These are phyloP conservation scores for Datura wrightii DNA, from an alignment of 257 asterid genomes.

Conservation along the genomic window DNA sequence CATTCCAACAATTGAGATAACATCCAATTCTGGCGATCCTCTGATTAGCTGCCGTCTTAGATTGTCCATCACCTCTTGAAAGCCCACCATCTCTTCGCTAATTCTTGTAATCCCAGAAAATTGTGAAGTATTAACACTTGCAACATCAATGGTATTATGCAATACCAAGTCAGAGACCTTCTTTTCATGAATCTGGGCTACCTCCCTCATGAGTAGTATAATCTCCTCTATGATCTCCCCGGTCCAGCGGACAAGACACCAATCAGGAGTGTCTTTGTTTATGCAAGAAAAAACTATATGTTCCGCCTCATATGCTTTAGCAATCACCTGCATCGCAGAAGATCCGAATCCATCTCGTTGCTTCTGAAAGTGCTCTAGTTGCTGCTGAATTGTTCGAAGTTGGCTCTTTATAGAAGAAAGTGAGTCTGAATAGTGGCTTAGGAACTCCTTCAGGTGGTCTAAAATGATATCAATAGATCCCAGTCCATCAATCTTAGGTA, in stretches of 20 bases:
- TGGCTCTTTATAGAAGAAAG: background rate
- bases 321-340: background rate
- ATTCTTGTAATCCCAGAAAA: background rate
- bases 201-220: background rate
- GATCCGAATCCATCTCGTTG: background rate
- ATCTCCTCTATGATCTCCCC: background rate
- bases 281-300: conserved; percentile 26
- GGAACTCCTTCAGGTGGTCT: background rate
- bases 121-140: background rate
- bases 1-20: conserved; percentile 20
- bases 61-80: background rate
- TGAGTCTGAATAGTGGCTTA: background rate
- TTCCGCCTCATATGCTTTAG: conserved; percentile 38
- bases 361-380: background rate
- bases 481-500: background rate
- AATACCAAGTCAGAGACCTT: background rate
- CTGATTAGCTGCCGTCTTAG: background rate
- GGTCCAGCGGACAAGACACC: conserved; percentile 30
- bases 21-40: background rate
- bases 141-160: background rate
- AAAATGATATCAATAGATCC: background rate
- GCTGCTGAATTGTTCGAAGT: background rate
- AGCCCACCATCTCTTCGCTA: background rate
- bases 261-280: conserved; percentile 22
- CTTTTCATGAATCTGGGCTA: background rate